Percentiles rank a stretch among this genome's conserved stretches.
phyloP scores from a whole-genome alignment of 495 filamentous ascomycete species.

The Daldinia decipiens region DNA sequence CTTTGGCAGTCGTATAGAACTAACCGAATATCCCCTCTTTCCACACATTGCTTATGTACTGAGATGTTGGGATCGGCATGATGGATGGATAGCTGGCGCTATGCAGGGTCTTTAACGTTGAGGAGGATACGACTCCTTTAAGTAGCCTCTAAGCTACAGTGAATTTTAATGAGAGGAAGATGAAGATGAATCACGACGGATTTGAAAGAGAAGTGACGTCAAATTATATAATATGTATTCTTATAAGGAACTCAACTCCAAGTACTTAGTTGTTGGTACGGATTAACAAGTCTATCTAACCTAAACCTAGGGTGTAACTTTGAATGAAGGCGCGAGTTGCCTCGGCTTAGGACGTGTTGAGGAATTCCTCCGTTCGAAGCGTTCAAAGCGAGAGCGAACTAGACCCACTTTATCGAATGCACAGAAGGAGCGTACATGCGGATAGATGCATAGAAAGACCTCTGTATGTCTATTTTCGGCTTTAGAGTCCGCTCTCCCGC shows the following conservation, averaged over 20 bases:
- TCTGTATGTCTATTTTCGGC: neutral
- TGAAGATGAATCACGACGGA: neutral
- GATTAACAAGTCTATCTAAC: neutral
- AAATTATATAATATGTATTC: neutral
- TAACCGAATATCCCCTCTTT: constrained; percentile 84
- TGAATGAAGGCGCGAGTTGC: neutral
- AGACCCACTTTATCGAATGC: neutral
- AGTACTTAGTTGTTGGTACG: neutral
- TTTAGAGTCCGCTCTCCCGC: constrained; percentile 8
- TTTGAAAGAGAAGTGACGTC: neutral
- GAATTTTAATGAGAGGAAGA: neutral
- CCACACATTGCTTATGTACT: constrained; percentile 85
- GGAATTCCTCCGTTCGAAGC: neutral
- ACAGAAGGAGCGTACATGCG: neutral
- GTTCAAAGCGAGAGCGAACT: neutral
- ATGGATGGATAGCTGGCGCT: constrained; percentile 16
- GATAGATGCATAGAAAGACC: neutral
- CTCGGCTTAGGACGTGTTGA: constrained; percentile 7
- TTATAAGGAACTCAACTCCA: neutral
- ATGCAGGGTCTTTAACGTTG: neutral
- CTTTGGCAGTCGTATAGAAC: constrained; percentile 20
- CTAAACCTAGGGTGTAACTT: constrained; percentile 3
- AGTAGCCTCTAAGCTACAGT: neutral
- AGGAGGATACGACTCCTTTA: neutral
- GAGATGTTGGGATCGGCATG: constrained; percentile 75